Evolutionary conservation across 371 early-diverging fungal genomes (phyloP), one percentile per base, ranked within the genome.

Genomic region (Mortierella polycephala): DNA sequence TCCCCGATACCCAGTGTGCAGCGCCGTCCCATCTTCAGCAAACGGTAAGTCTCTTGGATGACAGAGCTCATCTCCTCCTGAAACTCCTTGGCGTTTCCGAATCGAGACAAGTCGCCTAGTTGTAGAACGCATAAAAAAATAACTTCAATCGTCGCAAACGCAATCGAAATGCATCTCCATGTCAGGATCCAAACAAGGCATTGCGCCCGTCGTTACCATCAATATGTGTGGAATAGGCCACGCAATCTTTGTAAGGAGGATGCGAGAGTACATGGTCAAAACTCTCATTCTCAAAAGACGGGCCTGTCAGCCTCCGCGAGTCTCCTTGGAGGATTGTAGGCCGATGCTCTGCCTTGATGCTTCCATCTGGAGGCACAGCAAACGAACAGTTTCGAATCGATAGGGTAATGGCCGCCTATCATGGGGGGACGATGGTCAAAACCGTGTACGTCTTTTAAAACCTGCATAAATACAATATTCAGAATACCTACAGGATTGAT

Each of bases 161-260:
- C 4, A 30, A 30, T 30, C 30, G 30, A 30, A 30, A 30, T 30
- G 30, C 4, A 30, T 30, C 30, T 30, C 4, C 30, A 30, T 30
- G 4, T 30, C 30, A 30, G 30, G 4, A 30, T 30, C 30, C 30
- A 30, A 30, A 30, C 30, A 30, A 30, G 30, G 30, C 4, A 30
- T 30, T 2, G 30, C 30, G 45, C n/a, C 10, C n/a, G 41, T 49
- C 40, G 39, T 50, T 68, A 61, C 74, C 74, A 41, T 74, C 75
- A 37, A 75, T 82, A 55, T 71, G 75, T 2, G 86, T 85, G 5
- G 89, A 89, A 64, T 93, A 93, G 1, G 90, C 86, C 0, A 95
- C 94, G 66, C 96, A 96, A 75, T 96, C 96, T 79, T 96, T 96
- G 84, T 96, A 96, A 0, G 97, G 97, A 18, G 97, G 97, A 72